Base-by-base conservation (phyloP, 768 basidiomycete species). In the Neoboletus brunneissimus region DNA sequence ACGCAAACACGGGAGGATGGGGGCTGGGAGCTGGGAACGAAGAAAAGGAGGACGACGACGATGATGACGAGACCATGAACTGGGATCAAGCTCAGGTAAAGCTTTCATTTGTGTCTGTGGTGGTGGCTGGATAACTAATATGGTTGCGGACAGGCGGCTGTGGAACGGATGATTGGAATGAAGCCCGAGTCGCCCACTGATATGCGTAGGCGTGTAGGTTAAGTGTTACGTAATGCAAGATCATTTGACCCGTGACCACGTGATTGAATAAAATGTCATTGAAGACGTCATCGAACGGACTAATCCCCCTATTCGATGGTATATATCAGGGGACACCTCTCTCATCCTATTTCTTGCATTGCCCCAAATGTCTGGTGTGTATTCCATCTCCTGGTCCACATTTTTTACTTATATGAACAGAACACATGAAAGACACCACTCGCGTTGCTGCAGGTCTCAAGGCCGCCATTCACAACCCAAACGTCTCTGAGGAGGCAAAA, bases 71-170 rank as follows among this genome's bases (percentile, higher is more conserved):
- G 48, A 67, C 75, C 11, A 67, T 83, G 63, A 84, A 87, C 56
- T 87, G 84, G 85, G 87, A 87, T 62, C 81, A 88, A 66, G 83
- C 82, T 40, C 86, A 89, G 78, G 86, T 83, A 56, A 54, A 65
- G 48, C 40, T 44, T n/a, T 37, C 5, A 4, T 16, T 20, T 37
- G 32, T 5, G 3, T 48, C 16, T 23, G 12, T 25, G 10, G 15
- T 18, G 20, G 23, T 42, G 4, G 11, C 3, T 18, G 38, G 9
- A 32, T 42, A 23, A n/a, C 12, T 62, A 18, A 68, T 6, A 18
- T 25, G 32, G 5, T 50, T 46, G 47, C 44, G 48, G 18, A 22
- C 55, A 82, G 80, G 82, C 79, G 8, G 78, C 77, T 10, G 80
- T 84, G 4, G 83, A 85, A 64, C 77, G 78, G 15, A 83, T 84